phyloP scores from a whole-genome alignment of 345 rosid genomes.

The Trapa bicornis region DNA sequence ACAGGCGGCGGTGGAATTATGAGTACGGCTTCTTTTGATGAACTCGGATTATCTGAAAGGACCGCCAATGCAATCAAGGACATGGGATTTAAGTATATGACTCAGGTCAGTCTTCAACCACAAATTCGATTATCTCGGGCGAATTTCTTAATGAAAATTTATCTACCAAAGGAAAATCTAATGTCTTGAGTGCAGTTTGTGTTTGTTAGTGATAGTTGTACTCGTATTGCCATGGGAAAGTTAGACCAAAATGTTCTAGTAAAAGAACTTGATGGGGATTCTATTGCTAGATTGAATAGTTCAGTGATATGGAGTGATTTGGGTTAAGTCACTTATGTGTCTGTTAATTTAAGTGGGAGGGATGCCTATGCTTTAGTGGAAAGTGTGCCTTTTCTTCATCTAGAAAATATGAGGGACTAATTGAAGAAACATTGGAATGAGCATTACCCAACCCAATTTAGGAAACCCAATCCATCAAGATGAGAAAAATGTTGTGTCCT shows the following conservation, averaged over 20 bases:
- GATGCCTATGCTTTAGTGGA: no score
- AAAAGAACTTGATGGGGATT: background rate
- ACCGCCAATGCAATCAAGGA: constrained; percentile 58
- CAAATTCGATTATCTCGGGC: background rate
- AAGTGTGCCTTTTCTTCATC: background rate
- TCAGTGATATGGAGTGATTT: background rate
- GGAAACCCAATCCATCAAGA: no score
- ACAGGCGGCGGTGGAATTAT: constrained; percentile 51
- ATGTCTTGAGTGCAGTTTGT: no score
- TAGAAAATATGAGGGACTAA: no score
- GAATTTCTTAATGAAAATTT: background rate
- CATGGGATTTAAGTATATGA: constrained; percentile 70
- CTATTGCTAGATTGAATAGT: no score
- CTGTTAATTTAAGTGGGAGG: background rate
- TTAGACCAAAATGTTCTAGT: background rate
- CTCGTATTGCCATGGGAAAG: background rate
- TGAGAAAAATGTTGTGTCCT: no score
- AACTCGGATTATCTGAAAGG: constrained; percentile 52
- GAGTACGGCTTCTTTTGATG: constrained; percentile 64
- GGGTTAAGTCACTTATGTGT: background rate
- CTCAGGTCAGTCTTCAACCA: constrained; percentile 41
- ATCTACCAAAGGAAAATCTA: no score
- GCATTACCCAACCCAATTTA: no score
- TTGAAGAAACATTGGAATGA: no score
- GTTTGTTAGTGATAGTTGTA: background rate